A percentile compares a stretch with the other conserved stretches of the same genome.
Evolutionary conservation across 345 rosid species (phyloP).

Genomic region (Ceriops decandra): DNA sequence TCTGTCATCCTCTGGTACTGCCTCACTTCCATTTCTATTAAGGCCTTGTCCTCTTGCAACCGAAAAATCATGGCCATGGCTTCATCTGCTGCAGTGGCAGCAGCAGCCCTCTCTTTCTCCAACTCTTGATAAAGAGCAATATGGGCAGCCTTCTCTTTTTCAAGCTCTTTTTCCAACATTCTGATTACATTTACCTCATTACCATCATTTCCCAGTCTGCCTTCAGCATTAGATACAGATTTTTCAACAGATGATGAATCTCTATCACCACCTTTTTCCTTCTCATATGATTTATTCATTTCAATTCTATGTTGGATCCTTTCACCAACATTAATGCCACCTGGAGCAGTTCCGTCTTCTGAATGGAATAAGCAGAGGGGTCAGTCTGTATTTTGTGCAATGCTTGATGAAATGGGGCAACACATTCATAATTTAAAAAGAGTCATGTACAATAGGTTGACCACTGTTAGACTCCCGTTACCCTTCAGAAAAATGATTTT

Average conservation of each 20-base stretch:
- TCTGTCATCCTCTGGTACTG: slow-evolving; percentile 31
- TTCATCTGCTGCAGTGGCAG: slow-evolving; percentile 33
- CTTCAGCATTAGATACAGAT: slow-evolving; percentile 9
- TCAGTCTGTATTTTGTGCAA: slow-evolving; percentile 17
- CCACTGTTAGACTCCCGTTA: no score
- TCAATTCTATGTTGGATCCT: slow-evolving; percentile 23
- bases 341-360: slow-evolving; percentile 31
- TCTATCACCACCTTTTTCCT: slow-evolving; percentile 15
- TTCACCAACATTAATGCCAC: slow-evolving; percentile 23
- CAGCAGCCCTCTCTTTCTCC: slow-evolving; percentile 37
- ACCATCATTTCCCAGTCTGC: background rate
- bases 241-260: slow-evolving; percentile 30
- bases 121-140: slow-evolving; percentile 25
- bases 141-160: slow-evolving; percentile 19
- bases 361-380: slow-evolving; percentile 13
- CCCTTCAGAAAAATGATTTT: no score
- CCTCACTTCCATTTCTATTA: slow-evolving; percentile 29
- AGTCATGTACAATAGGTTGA: no score
- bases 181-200: slow-evolving; percentile 13
- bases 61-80: slow-evolving; percentile 36
- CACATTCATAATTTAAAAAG: background rate
- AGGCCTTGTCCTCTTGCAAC: slow-evolving; percentile 33
- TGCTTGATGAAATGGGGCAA: background rate
- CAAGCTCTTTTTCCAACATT: slow-evolving; percentile 16
- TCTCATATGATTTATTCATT: slow-evolving; percentile 22